A percentile compares a stretch with the other conserved stretches of the same genome.
phyloP scores from a whole-genome alignment of 805 yeast species.

The Lachancea cidri region DNA sequence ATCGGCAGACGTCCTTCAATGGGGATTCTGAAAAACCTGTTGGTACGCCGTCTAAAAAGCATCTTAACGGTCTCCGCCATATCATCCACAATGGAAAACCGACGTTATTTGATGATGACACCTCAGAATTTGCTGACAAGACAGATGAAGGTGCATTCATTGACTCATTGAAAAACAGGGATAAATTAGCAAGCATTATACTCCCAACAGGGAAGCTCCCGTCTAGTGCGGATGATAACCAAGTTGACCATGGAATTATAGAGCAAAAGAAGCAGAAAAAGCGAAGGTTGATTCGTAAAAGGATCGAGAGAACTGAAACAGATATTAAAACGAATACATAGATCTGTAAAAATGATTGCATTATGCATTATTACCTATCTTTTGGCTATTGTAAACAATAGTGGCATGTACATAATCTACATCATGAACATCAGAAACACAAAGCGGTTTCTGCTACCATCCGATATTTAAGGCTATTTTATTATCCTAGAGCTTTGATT shows the following conservation, averaged over 20 bases:
- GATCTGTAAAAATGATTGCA: not conserved
- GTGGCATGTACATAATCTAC: no score
- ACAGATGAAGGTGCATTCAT: conserved; percentile 16
- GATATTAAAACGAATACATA: conserved; percentile 4
- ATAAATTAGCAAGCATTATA: conserved; percentile 14
- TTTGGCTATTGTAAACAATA: no score
- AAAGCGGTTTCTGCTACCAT: no score
- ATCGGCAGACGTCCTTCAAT: conserved; percentile 7
- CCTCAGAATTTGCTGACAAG: conserved; percentile 14
- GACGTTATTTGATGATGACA: conserved; percentile 16
- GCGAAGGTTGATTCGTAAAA: conserved; percentile 19
- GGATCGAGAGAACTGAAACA: conserved; percentile 15
- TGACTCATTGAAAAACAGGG: conserved; percentile 16
- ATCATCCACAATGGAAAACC: conserved; percentile 22
- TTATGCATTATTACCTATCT: not conserved
- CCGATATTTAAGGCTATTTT: no score
- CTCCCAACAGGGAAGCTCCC: conserved; percentile 14
- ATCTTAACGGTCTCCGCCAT: conserved; percentile 19
- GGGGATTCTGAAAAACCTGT: conserved; percentile 19
- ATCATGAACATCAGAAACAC: no score
- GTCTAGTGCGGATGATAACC: conserved; percentile 13
- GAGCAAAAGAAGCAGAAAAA: conserved; percentile 8
- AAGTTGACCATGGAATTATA: conserved; percentile 1
- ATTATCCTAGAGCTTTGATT: conserved; percentile 21
- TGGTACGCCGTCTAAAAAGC: conserved; percentile 14